These are phyloP conservation scores for Calonectria henricotiae DNA, from an alignment of 2,329 filamentous ascomycete species.

Conservation along the genomic window DNA sequence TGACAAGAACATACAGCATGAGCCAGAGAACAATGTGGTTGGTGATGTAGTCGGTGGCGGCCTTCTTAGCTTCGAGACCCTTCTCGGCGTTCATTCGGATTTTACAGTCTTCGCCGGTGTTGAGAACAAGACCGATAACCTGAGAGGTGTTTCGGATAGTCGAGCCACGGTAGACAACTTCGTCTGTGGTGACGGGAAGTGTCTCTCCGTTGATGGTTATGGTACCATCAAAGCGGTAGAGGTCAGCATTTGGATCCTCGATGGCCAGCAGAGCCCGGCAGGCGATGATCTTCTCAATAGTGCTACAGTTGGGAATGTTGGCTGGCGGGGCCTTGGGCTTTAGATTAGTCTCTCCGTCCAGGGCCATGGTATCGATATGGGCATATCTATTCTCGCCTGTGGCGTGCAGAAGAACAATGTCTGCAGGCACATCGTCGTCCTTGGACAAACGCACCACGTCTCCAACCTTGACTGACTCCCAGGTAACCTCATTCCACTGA, in stretches of 20 bases:
- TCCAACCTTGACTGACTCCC: slow-evolving; percentile 67
- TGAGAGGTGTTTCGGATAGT: slow-evolving; percentile 85
- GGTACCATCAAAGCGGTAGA: slow-evolving; percentile 84
- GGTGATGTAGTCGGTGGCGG: slow-evolving; percentile 81
- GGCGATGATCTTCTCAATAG: slow-evolving; percentile 68
- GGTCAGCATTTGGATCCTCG: slow-evolving; percentile 84
- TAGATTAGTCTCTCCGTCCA: slow-evolving; percentile 87
- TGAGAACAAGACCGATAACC: slow-evolving; percentile 85
- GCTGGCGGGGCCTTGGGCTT: slow-evolving; percentile 82
- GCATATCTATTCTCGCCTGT: slow-evolving; percentile 84
- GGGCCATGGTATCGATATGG: slow-evolving; percentile 88
- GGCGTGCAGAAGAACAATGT: slow-evolving; percentile 84
- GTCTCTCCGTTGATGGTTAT: slow-evolving; percentile 73
- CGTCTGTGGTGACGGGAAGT: slow-evolving; percentile 82
- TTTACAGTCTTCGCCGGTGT: slow-evolving; percentile 92
- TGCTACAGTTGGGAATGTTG: slow-evolving; percentile 72
- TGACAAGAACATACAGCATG: slow-evolving; percentile 83
- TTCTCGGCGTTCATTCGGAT: slow-evolving; percentile 95
- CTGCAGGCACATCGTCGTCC: slow-evolving; percentile 87
- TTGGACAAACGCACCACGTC: slow-evolving; percentile 70
- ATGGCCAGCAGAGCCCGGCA: slow-evolving; percentile 77
- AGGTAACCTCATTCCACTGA: slow-evolving; percentile 69
- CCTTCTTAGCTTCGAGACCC: slow-evolving; percentile 88
- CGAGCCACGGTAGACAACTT: slow-evolving; percentile 90
- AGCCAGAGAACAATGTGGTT: slow-evolving; percentile 88